Percentiles rank a stretch among this genome's conserved stretches.
These are phyloP conservation scores for Torulaspora maleeae DNA, from an alignment of 805 yeast genomes.

Conservation along the genomic window DNA sequence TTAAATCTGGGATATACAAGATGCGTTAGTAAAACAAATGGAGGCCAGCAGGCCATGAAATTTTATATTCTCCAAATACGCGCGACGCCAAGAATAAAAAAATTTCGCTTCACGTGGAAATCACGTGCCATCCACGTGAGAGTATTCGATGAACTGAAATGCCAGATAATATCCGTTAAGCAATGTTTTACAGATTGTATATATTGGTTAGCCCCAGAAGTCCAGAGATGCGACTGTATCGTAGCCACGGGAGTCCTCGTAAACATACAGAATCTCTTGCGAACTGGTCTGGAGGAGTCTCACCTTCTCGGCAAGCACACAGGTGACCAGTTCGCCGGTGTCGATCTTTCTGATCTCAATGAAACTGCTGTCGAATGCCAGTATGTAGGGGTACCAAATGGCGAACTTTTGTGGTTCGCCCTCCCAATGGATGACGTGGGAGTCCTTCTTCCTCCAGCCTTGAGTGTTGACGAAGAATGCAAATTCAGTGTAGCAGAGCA, in stretches of 20 bases:
- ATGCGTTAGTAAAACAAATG: not conserved
- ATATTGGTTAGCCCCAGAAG: conserved; percentile 59
- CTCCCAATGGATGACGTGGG: conserved; percentile 95
- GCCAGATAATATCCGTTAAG: not conserved
- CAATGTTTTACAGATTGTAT: not conserved
- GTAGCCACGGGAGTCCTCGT: conserved; percentile 83
- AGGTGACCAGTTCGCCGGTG: conserved; percentile 75
- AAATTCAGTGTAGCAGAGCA: conserved; percentile 85
- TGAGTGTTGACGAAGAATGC: conserved; percentile 91
- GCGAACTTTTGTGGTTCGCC: conserved; percentile 92
- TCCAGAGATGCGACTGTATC: conserved; percentile 91
- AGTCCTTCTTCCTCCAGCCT: conserved; percentile 94
- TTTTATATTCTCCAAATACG: conserved; percentile 1
- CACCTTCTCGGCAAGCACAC: conserved; percentile 89
- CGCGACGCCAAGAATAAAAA: conserved; percentile 4
- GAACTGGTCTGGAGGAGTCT: conserved; percentile 83
- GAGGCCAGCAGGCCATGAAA: not conserved
- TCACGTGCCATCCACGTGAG: not conserved
- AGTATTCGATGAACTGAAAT: not conserved
- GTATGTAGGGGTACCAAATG: conserved; percentile 85
- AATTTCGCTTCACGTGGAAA: conserved; percentile 1
- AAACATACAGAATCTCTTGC: conserved; percentile 88
- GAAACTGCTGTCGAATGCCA: conserved; percentile 85
- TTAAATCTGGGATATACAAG: no score
- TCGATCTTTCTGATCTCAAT: conserved; percentile 92